Percentiles rank a stretch among this genome's conserved stretches.
Evolutionary conservation across 106 monocot genomes (phyloP).

Genomic region (Acorus calamus): DNA sequence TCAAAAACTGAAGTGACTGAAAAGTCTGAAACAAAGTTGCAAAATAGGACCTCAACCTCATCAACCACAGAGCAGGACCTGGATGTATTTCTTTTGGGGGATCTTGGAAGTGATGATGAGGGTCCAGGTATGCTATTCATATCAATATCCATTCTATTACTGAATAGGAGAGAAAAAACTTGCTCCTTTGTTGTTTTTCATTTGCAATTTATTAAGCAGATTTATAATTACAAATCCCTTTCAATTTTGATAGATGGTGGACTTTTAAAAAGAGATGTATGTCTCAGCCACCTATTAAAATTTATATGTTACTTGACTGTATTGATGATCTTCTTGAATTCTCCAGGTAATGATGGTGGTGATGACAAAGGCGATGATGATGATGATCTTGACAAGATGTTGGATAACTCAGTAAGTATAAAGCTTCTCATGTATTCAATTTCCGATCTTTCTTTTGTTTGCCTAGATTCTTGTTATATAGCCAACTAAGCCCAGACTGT

Average conservation of each 20-base stretch:
- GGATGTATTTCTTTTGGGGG: conserved; percentile 90
- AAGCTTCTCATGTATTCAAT: neutral
- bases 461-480: neutral
- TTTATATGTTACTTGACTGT: no score
- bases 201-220: no score
- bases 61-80: conserved; percentile 64
- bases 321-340: no score
- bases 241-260: no score
- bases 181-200: no score
- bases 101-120: conserved; percentile 85
- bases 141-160: neutral
- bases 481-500: no score
- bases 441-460: neutral
- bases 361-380: conserved; percentile 50
- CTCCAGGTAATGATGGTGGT: conserved; percentile 18
- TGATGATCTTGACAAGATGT: conserved; percentile 89
- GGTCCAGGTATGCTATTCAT: conserved; percentile 42
- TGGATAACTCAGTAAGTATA: conserved; percentile 39
- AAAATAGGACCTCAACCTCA: conserved; percentile 51
- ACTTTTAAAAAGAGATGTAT: no score
- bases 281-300: no score
- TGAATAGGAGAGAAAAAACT: no score
- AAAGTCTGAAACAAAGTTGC: conserved; percentile 15
- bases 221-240: no score
- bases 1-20: conserved; percentile 22